These are phyloP conservation scores for Eucalyptus erythrocorys DNA, from an alignment of 345 rosid species.

Conservation along the genomic window DNA sequence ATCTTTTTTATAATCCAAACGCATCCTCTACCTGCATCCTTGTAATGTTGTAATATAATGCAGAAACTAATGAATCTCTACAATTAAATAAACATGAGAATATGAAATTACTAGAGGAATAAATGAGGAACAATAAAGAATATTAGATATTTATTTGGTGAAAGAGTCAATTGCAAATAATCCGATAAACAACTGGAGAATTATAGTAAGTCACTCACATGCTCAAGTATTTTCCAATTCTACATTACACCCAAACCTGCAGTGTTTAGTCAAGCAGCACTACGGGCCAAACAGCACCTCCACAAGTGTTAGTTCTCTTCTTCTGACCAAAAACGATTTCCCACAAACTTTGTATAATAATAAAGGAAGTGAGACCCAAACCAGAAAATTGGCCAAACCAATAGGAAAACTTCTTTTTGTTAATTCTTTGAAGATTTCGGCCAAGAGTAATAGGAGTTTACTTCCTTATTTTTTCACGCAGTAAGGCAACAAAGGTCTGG, in stretches of 20 bases:
- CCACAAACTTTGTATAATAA: neutral
- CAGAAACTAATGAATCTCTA: neutral
- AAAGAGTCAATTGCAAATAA: neutral
- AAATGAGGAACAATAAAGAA: neutral
- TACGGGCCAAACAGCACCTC: neutral
- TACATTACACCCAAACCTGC: neutral
- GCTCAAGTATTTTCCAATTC: neutral
- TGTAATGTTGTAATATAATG: neutral
- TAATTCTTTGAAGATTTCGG: neutral
- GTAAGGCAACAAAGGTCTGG: neutral
- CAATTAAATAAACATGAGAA: neutral
- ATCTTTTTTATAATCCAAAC: neutral
- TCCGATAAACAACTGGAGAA: neutral
- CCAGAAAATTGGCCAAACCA: neutral
- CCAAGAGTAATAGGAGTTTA: neutral
- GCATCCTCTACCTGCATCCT: no score
- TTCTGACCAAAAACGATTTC: neutral
- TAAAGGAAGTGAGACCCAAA: neutral
- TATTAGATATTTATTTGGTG: neutral
- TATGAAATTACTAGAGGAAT: neutral
- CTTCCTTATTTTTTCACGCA: neutral
- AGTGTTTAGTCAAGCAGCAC: no score
- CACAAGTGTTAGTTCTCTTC: neutral
- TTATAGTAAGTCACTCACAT: neutral
- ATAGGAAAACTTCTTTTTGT: neutral